Conservation (phyloP, 2,329 filamentous ascomycete genomes). For the Ustulina deusta region DNA sequence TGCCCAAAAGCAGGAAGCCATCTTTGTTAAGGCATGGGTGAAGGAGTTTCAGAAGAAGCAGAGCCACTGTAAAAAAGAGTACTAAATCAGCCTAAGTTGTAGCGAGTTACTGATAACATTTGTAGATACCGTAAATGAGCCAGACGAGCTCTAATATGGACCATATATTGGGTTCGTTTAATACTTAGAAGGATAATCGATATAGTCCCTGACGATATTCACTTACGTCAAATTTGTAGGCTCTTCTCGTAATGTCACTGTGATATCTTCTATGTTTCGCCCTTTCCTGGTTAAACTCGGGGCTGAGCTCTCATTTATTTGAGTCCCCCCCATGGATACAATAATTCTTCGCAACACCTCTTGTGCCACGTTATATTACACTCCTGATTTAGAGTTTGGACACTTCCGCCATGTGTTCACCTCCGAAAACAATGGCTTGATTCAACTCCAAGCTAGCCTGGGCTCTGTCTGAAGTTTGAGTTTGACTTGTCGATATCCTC, state of each 20-base stretch:
- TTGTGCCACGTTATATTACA: background rate
- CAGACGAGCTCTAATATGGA: conserved; percentile 30
- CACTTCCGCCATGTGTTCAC: background rate
- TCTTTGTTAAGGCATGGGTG: conserved; percentile 76
- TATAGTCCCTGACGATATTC: background rate
- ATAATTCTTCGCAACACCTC: background rate
- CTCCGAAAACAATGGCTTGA: conserved; percentile 34
- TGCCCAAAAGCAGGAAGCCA: conserved; percentile 68
- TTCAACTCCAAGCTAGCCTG: conserved; percentile 31
- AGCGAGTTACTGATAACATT: conserved; percentile 34
- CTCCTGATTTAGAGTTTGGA: conserved; percentile 17
- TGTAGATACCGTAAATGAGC: conserved; percentile 38
- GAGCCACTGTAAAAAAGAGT: conserved; percentile 29
- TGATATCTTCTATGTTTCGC: background rate
- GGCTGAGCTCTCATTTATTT: background rate
- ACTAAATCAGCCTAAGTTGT: conserved; percentile 24
- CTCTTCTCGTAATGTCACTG: background rate
- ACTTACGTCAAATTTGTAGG: background rate
- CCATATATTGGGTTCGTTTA: conserved; percentile 13
- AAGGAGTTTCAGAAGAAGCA: conserved; percentile 62
- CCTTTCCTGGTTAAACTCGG: background rate
- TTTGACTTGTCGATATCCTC: conserved; percentile 37
- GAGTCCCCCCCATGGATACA: background rate
- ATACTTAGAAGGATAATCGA: conserved; percentile 9
- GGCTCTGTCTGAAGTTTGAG: background rate